A percentile compares a stretch with the other conserved stretches of the same genome.
phyloP scores from a whole-genome alignment of 2,329 filamentous ascomycete species.

The Calonectria pseudoreteaudii region DNA sequence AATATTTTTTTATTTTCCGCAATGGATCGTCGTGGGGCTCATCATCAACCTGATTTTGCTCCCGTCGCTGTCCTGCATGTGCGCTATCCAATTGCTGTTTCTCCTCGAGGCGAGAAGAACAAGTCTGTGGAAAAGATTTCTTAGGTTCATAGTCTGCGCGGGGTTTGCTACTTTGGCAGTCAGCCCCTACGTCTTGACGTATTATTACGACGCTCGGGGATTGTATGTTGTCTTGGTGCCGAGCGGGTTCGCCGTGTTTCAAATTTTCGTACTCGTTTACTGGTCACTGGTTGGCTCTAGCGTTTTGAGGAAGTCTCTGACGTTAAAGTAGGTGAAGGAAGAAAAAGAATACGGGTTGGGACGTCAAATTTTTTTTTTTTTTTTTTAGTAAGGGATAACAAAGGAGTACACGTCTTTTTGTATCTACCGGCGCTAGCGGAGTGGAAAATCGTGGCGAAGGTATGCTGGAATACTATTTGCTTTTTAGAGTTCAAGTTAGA shows the following conservation, averaged over 20 bases:
- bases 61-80: background rate
- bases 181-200: background rate
- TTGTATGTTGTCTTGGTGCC: background rate
- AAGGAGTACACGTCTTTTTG: too few species aligned
- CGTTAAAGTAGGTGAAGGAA: background rate
- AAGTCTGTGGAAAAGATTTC: background rate
- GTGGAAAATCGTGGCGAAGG: too few species aligned
- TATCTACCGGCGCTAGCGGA: too few species aligned
- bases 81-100: background rate
- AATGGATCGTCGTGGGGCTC: background rate
- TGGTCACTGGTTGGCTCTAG: background rate
- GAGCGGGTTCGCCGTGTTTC: background rate
- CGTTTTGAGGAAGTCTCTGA: background rate
- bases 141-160: background rate
- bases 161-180: background rate
- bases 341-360: background rate
- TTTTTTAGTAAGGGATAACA: too few species aligned
- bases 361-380: background rate
- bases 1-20: background rate
- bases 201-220: background rate
- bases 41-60: background rate
- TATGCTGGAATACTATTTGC: too few species aligned
- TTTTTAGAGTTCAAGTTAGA: too few species aligned
- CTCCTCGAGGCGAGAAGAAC: background rate
- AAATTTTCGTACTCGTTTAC: background rate